phyloP scores from a whole-genome alignment of 176 grass and related monocot species.

The Luzula sylvatica region DNA sequence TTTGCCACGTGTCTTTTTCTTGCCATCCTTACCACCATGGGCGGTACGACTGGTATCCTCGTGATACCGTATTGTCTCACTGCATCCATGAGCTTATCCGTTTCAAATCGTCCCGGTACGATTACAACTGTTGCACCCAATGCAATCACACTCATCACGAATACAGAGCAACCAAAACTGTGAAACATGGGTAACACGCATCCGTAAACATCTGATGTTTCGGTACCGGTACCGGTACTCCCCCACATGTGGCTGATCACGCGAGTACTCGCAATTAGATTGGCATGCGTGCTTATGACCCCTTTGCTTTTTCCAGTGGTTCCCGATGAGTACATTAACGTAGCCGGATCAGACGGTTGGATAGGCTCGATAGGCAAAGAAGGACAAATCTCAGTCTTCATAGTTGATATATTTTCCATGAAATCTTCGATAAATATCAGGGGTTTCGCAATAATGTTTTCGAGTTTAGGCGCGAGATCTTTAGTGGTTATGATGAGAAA shows the following conservation, averaged over 20 bases:
- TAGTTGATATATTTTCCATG: conserved; percentile 6
- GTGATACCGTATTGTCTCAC: conserved; percentile 27
- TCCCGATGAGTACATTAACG: conserved; percentile 47
- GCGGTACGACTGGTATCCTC: conserved; percentile 27
- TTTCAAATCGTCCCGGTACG: conserved; percentile 9
- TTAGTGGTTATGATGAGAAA: conserved; percentile 23
- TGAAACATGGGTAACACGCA: conserved; percentile 46
- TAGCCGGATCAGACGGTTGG: conserved; percentile 13
- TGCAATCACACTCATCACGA: conserved; percentile 24
- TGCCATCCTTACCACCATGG: conserved; percentile 37
- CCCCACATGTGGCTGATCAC: conserved; percentile 18
- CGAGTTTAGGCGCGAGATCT: conserved; percentile 25
- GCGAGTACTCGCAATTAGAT: conserved; percentile 19
- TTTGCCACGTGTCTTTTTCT: not conserved
- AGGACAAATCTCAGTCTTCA: not conserved
- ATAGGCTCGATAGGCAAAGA: not conserved
- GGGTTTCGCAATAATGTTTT: not conserved
- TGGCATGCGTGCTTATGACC: conserved; percentile 36
- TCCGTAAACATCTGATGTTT: conserved; percentile 27
- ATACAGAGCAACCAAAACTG: conserved; percentile 45
- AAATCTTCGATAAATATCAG: conserved; percentile 28
- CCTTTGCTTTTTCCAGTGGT: conserved; percentile 60
- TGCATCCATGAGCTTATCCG: conserved; percentile 15
- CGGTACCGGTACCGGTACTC: not conserved
- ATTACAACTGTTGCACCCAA: conserved; percentile 28